Base-by-base conservation (phyloP, 148 eudicot genomes). In the Nyssa sinensis region DNA sequence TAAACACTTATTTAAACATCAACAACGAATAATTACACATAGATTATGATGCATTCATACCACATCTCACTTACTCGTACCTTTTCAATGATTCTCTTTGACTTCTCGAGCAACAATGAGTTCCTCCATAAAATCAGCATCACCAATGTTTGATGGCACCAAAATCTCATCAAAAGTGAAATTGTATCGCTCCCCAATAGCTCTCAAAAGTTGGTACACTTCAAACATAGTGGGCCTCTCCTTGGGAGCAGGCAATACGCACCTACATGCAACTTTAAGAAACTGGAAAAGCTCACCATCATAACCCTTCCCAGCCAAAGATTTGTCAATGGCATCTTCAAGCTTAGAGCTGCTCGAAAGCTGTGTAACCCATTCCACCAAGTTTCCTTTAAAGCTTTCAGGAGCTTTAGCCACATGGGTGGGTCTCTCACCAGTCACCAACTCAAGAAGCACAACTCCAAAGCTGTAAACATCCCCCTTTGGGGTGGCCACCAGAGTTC, bases 171-270 rank as follows among this genome's bases (percentile, higher is more conserved):
- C 90, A 6, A 66, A 49, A 23, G 89, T 77, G 67, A 89, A 89
- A 65, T 85, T 78, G 75, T 89, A 89, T 63, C 77, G 72, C 81
- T 87, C 76, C 29, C 93, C 93, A 58, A 89, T 81, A 66, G 93
- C 89, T 75, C 91, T 84, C 62, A 89, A 67, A 72, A 89, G 81
- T 82, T 87, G 93, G 76, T 87, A 87, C 61, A 87, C 89, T 73
- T 87, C 93, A 67, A 84, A 87, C 93, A 89, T 89, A 7, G 88
- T 83, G 17, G 93, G 93, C 82, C 93, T 85, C 79, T 89, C 90
- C 75, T 89, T 89, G 10, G 77, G 88, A 72, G 72, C 82, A 39
- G 74, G 75, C 49, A 79, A 58, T 3, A 89, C 85, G 39, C 93
- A 89, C 21, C 74, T 83, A 59, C 79, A 76, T 4, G 93, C 93